Evolutionary conservation across 2,329 filamentous ascomycete genomes (phyloP), one percentile per base, ranked within the genome.

Genomic region (Fusarium illudens): DNA sequence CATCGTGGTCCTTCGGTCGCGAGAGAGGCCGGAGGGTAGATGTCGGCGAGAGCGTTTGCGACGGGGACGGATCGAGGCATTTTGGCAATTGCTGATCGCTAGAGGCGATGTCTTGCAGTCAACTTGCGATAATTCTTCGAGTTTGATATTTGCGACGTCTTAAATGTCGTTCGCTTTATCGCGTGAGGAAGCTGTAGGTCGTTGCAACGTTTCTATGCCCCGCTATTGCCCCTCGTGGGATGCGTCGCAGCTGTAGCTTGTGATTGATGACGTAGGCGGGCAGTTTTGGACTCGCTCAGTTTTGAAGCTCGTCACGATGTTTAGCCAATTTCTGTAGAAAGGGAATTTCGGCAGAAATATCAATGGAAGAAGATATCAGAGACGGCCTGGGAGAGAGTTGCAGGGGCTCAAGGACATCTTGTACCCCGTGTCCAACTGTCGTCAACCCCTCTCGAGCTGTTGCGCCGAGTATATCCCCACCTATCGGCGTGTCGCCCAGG

Each of bases 1-100:
- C 95, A 98, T 80, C 96, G 86, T 71, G 86, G 82, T 44, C 84
- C 86, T 79, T 97, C 92, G 25, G 84, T 81, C 8, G 85, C 77
- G 17, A 94, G 81, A 48, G 91, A 89, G 77, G 93, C 89, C 30
- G 88, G 82, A 19, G 93, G 91, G 81, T 98, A 98, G 76, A 97
- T 93, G 77, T 95, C 91, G 71, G 88, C 84, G 72, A 97, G 84
- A 27, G 91, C 90, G 71, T 85, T 86, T 60, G 92, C 91, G 68
- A 91, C 87, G 62, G 94, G 94, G 54, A 97, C 93, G 13, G 81
- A 75, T 52, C 82, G 82, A 32, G 85, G 82, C 87, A 90, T 80
- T 32, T 30, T 71, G 62, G 19, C n/a, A 17, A 19, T 34, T 54
- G 32, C 17, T 33, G 4, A 33, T 11, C 52, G 10, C 46, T 1